These are phyloP conservation scores for Leucocoprinus sp. DNA, from an alignment of 768 basidiomycete species.

Conservation along the genomic window DNA sequence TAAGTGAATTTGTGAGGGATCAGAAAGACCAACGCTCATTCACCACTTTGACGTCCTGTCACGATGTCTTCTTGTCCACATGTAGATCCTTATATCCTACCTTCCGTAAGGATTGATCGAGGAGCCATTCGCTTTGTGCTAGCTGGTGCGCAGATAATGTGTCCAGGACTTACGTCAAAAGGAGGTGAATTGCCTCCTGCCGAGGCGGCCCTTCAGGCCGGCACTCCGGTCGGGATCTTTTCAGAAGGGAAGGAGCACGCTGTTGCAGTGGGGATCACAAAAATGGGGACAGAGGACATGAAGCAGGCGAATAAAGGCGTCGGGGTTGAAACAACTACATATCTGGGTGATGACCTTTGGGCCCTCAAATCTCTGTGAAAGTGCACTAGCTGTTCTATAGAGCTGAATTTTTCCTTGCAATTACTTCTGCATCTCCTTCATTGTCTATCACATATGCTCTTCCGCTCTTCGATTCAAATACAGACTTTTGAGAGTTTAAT, in stretches of 20 bases:
- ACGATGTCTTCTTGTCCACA: conserved; percentile 4
- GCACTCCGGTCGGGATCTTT: conserved; percentile 79
- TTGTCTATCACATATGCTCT: not conserved
- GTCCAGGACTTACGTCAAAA: conserved; percentile 88
- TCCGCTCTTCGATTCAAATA: not conserved
- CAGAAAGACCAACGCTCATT: conserved; percentile 2
- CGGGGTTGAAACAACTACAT: conserved; percentile 80
- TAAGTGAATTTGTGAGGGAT: conserved; percentile 27
- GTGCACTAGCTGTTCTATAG: not conserved
- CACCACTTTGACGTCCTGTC: conserved; percentile 7
- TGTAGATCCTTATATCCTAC: conserved; percentile 85
- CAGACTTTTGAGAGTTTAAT: not conserved
- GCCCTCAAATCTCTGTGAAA: conserved; percentile 49
- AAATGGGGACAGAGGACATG: conserved; percentile 84
- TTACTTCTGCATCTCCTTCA: not conserved
- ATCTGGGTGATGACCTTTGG: conserved; percentile 90
- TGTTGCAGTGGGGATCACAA: conserved; percentile 77
- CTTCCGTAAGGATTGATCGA: conserved; percentile 84
- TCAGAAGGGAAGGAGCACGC: conserved; percentile 97
- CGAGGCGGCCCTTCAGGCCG: conserved; percentile 56
- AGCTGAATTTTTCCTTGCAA: not conserved
- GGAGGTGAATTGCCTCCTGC: conserved; percentile 82
- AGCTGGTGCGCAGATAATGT: conserved; percentile 94
- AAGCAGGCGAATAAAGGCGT: conserved; percentile 82
- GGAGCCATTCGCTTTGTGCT: conserved; percentile 97